Evolutionary conservation across 352 stramenopile species (phyloP), one percentile per base, ranked within the genome.

Genomic region (Discostella stelligera): DNA sequence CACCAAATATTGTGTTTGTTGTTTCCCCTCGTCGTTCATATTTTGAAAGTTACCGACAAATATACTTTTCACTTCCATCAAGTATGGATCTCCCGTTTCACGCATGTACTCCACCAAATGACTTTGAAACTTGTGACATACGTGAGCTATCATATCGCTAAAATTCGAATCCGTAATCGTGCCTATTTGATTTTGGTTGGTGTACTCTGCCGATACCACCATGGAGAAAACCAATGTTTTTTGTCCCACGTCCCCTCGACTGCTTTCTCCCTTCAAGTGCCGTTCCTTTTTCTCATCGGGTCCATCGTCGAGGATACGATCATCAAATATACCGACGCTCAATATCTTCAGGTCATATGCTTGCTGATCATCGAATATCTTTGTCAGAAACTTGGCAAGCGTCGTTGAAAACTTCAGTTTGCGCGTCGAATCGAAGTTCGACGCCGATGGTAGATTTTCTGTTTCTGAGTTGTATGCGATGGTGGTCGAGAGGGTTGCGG

Each of bases 331-430:
- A 20, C 54, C 61, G 3, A 79, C 75, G 10, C 25, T 55, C 3
- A 83, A 21, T 0, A 83, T 67, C 21, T 67, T 59, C n/a, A 83
- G 54, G 52, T 81, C 52, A 60, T 83, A 79, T 9, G 74, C 75
- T 50, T 79, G 52, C 25, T 83, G 75, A 23, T 73, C 68, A 11
- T 41, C 11, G 44, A 83, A 76, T 68, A 83, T 41, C 41, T 83
- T 77, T 32, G 66, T 49, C 13, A 83, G 39, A 49, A 83, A 83
- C n/a, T 67, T 13, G 44, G 23, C 20, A 11, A 68, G 56, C 4
- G 68, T 52, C 41, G 58, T 44, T 2, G 41, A 61, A 55, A 74
- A 83, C 1, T 48, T 21, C 10, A 25, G 20, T 69, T 77, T 66
- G 7, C 58, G 55, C 11, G 21, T 44, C 2, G 46, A 55, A 44